Percentiles rank a stretch among this genome's conserved stretches.
Evolutionary conservation across 2,329 filamentous ascomycete species (phyloP).

Genomic region (Epichloe sibirici): DNA sequence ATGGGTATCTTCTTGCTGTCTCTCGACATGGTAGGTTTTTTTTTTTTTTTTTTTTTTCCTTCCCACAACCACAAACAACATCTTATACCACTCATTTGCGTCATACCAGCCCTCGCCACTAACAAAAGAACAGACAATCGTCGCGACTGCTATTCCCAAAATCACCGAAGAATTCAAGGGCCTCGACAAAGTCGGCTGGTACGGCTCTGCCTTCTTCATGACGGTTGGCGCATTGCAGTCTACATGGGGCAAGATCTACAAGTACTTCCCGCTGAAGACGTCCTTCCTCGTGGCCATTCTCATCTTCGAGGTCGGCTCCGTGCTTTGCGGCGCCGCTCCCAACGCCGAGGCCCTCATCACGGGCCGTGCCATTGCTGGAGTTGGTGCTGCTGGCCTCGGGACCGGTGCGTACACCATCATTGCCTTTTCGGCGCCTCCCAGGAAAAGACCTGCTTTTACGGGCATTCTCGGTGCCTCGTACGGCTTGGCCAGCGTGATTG

Average conservation of each 20-base stretch:
- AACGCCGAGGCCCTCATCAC: slow-evolving; percentile 36
- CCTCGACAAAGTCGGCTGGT: slow-evolving; percentile 45
- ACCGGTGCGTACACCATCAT: no score
- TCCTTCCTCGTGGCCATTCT: slow-evolving; percentile 35
- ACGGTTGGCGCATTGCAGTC: slow-evolving; percentile 33
- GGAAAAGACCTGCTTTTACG: no score
- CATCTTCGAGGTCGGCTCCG: slow-evolving; percentile 41
- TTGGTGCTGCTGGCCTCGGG: slow-evolving; percentile 32
- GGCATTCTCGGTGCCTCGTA: slow-evolving; percentile 26
- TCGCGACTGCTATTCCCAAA: slow-evolving; percentile 44
- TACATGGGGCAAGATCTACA: slow-evolving; percentile 35
- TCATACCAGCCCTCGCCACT: neutral
- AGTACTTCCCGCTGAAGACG: slow-evolving; percentile 39
- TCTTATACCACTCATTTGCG: no score
- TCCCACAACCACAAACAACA: no score
- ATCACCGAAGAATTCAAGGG: slow-evolving; percentile 41
- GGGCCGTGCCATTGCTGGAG: slow-evolving; percentile 34
- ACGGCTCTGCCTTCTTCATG: slow-evolving; percentile 43
- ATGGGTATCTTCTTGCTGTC: no score
- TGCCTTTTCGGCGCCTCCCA: no score
- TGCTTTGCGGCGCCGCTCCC: slow-evolving; percentile 36
- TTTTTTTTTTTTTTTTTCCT: no score
- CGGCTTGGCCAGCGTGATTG: slow-evolving; percentile 24
- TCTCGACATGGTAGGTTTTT: no score
- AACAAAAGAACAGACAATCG: slow-evolving; percentile 31